Evolutionary conservation across 768 basidiomycete species (phyloP).

Genomic region (Naganishia randhawae): DNA sequence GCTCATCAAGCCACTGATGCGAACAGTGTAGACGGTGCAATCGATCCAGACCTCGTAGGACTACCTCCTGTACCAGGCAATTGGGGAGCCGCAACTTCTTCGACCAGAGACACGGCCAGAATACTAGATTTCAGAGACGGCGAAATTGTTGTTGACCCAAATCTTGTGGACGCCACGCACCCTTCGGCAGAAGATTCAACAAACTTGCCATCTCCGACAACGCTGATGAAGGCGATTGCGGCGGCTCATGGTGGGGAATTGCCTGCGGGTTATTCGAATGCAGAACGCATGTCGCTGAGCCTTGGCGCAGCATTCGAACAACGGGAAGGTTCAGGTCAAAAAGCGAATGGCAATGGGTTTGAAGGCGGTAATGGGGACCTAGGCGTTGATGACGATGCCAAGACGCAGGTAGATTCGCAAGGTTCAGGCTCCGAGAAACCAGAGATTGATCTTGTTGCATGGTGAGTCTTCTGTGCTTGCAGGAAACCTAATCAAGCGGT

Average conservation of each 20-base stretch:
- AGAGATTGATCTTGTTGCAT: slow-evolving; percentile 22
- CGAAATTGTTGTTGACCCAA: slow-evolving; percentile 13
- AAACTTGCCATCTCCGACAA: slow-evolving; percentile 1
- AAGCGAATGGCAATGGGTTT: slow-evolving; percentile 5
- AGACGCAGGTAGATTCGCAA: slow-evolving; percentile 14
- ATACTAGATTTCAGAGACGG: slow-evolving; percentile 10
- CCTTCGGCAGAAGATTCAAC: slow-evolving; percentile 7
- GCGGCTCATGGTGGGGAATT: slow-evolving; percentile 2
- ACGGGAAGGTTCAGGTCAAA: neutral
- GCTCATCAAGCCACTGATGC: neutral
- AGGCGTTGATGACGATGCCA: slow-evolving; percentile 7
- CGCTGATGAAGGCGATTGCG: slow-evolving; percentile 3
- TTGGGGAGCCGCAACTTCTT: neutral
- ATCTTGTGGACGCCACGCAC: neutral
- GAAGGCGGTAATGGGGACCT: slow-evolving; percentile 7
- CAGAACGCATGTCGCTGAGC: slow-evolving; percentile 4
- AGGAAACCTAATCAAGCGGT: neutral
- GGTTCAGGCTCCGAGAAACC: slow-evolving; percentile 1
- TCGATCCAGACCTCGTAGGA: slow-evolving; percentile 20
- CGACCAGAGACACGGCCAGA: slow-evolving; percentile 1
- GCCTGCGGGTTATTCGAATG: slow-evolving; percentile 7
- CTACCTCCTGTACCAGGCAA: slow-evolving; percentile 3
- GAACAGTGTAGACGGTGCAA: neutral
- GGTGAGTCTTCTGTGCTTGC: slow-evolving; percentile 5
- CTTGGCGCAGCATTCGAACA: slow-evolving; percentile 25